A percentile compares a stretch with the other conserved stretches of the same genome.
phyloP scores from a whole-genome alignment of 176 grass and related monocot species.

The Oryza officinalis region DNA sequence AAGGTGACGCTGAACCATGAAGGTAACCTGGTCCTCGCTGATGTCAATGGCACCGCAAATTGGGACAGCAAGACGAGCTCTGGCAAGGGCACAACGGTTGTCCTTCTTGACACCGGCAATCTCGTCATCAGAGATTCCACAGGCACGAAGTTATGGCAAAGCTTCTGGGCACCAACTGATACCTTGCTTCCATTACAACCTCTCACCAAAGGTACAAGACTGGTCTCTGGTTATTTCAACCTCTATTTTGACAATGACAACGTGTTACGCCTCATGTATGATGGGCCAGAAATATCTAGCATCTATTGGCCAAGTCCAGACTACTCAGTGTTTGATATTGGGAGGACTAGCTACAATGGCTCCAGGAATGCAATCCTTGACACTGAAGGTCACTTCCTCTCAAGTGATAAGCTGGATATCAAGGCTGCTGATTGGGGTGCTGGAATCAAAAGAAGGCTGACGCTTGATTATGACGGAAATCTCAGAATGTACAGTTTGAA shows the following conservation, averaged over 20 bases:
- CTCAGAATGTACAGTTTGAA: conserved; percentile 59
- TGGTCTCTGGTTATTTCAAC: conserved; percentile 59
- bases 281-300: conserved; percentile 55
- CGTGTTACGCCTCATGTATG: conserved; percentile 65
- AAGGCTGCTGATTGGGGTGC: conserved; percentile 55
- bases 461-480: conserved; percentile 57
- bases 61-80: conserved; percentile 56
- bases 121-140: conserved; percentile 54
- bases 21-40: conserved; percentile 57
- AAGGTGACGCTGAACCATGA: conserved; percentile 30
- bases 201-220: conserved; percentile 47
- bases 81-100: not conserved
- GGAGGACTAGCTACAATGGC: conserved; percentile 61
- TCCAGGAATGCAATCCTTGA: conserved; percentile 55
- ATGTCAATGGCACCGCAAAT: conserved; percentile 56
- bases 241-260: conserved; percentile 74
- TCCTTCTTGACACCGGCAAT: conserved; percentile 67
- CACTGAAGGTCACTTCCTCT: conserved; percentile 52
- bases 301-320: conserved; percentile 66
- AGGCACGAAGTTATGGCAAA: conserved; percentile 51
- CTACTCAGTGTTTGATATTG: conserved; percentile 6
- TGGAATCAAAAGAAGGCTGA: conserved; percentile 52
- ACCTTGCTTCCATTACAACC: conserved; percentile 56
- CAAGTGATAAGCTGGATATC: conserved; percentile 50
- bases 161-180: conserved; percentile 67